Conservation (phyloP, 1,139 yeast species). For the Nadsonia commutata region DNA sequence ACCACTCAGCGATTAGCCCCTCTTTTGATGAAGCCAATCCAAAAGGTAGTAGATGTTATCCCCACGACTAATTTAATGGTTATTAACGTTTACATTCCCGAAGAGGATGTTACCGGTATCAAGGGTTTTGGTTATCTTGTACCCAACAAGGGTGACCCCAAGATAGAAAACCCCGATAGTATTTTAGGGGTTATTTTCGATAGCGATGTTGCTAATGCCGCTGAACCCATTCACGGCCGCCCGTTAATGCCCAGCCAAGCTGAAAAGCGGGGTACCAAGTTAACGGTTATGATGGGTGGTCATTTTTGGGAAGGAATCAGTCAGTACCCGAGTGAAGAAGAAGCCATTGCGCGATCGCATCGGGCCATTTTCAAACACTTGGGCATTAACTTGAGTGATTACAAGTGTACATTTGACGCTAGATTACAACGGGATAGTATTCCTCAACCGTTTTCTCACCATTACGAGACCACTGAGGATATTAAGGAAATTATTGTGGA, state of each 20-base stretch:
- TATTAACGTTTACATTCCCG: slow-evolving; percentile 21
- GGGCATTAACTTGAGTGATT: slow-evolving; percentile 28
- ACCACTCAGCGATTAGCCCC: slow-evolving; percentile 15
- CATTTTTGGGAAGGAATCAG: slow-evolving; percentile 32
- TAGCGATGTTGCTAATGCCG: slow-evolving; percentile 44
- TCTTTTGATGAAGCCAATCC: slow-evolving; percentile 9
- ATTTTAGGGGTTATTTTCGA: slow-evolving; percentile 83
- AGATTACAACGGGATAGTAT: slow-evolving; percentile 39
- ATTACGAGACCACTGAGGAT: slow-evolving; percentile 31
- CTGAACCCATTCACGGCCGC: slow-evolving; percentile 9
- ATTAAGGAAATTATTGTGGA: slow-evolving; percentile 24
- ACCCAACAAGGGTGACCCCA: slow-evolving; percentile 34
- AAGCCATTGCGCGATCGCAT: slow-evolving; percentile 32
- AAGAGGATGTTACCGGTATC: slow-evolving; percentile 18
- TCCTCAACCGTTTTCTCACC: slow-evolving; percentile 75
- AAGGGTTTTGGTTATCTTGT: slow-evolving; percentile 79
- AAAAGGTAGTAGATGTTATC: slow-evolving; percentile 10
- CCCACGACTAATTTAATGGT: slow-evolving; percentile 22
- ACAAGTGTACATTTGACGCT: slow-evolving; percentile 22
- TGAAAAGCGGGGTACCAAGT: slow-evolving; percentile 34
- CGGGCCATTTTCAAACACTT: slow-evolving; percentile 37
- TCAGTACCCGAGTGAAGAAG: slow-evolving; percentile 30
- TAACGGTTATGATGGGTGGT: slow-evolving; percentile 90
- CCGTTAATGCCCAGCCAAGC: slow-evolving; percentile 3
- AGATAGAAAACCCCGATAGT: slow-evolving; percentile 37